Evolutionary conservation across 2,329 filamentous ascomycete species (phyloP), one percentile per base, ranked within the genome.

Genomic region (Xylaria sp.): DNA sequence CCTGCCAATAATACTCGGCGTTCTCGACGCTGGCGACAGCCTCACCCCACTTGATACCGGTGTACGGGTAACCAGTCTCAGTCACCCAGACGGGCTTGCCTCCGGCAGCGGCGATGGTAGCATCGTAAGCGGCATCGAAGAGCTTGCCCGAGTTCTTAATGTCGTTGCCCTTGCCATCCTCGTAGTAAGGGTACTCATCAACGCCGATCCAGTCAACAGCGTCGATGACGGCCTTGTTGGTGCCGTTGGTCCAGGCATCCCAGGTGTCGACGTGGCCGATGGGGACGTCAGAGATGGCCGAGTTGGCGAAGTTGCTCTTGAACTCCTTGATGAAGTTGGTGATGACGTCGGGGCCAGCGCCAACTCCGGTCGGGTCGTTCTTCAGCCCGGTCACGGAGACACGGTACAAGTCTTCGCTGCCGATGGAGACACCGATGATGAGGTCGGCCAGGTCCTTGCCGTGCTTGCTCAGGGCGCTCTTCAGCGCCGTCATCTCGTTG

Each of bases 1-100:
- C 74, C 64, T 78, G 67, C 77, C 77, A 79, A 74, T 78, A 79
- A 69, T 67, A 74, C 62, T 76, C 67, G 63, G 86, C 84, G 71
- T 88, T 88, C 10, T 80, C 78, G n/a, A 83, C 75, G 46, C 78
- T 83, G 23, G 87, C 76, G 18, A 85, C 81, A 59, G 85, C 85
- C 67, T 80, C 69, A 52, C 81, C 82, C 68, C 79, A 78, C 41
- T 80, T 83, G n/a, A 80, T 73, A 25, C 87, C 87, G 25, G 77
- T 75, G 43, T 83, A 81, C 20, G 87, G 87, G 86, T 86, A 89
- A 61, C 86, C 86, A 23, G 85, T 87, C 80, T 89, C 86, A 2
- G 84, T 86, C 46, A 86, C 89, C 80, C 95, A 97, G 33, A 98
- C 74, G 48, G 74, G 74, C 62, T 74, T 75, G 33, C 73, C 74